Conservation (phyloP, 495 filamentous ascomycete species). For the Aspergillus olivimuriae region DNA sequence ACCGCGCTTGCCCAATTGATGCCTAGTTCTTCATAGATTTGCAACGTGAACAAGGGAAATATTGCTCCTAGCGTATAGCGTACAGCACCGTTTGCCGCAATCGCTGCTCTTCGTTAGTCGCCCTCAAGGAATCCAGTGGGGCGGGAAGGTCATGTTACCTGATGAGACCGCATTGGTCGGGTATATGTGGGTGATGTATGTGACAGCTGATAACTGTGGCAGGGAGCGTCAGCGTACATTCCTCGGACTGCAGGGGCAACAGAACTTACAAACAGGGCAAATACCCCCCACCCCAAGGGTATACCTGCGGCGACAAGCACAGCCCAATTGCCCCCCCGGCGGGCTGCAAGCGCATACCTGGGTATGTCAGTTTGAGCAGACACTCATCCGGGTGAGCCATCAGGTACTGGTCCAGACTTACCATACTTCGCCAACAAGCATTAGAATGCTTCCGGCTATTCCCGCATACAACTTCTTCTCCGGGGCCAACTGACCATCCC, state of each 20-base stretch:
- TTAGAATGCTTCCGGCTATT: slow-evolving; percentile 2
- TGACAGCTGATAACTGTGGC: slow-evolving; percentile 1
- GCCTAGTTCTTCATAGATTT: slow-evolving; percentile 2
- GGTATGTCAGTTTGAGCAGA: neutral
- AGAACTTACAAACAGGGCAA: slow-evolving; percentile 4
- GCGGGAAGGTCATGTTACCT: neutral
- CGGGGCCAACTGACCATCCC: neutral
- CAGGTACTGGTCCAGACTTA: neutral
- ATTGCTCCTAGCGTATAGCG: slow-evolving; percentile 1
- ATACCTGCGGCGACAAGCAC: slow-evolving; percentile 3
- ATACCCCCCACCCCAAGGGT: slow-evolving; percentile 4
- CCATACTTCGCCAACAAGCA: slow-evolving; percentile 4
- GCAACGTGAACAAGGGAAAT: slow-evolving; percentile 1
- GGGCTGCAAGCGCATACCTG: slow-evolving; percentile 4
- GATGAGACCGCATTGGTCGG: slow-evolving; percentile 2
- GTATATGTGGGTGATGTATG: slow-evolving; percentile 3
- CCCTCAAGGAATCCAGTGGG: neutral
- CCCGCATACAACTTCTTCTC: slow-evolving; percentile 3
- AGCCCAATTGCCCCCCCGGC: slow-evolving; percentile 4
- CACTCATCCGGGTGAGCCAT: neutral
- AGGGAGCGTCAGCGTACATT: no score
- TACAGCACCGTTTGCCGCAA: slow-evolving; percentile 1
- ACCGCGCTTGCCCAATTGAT: slow-evolving; percentile 1
- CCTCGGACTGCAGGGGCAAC: no score
- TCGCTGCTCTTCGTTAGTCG: neutral